A percentile compares a stretch with the other conserved stretches of the same genome.
Conservation (phyloP, 805 yeast species). For the Schwanniomyces yamadae region DNA sequence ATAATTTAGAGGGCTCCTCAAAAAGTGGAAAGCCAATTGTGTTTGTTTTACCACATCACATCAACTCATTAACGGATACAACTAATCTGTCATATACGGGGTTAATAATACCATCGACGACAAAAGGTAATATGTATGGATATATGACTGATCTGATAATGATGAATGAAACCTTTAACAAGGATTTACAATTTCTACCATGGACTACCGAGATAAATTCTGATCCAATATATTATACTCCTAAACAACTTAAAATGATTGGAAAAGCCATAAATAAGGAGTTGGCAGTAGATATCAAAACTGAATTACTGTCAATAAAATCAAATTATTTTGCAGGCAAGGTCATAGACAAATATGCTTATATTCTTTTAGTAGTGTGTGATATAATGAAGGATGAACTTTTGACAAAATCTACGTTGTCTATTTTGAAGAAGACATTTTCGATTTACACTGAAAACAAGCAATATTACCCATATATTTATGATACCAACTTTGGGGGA, state of each 20-base stretch:
- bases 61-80: constrained; percentile 30
- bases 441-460: constrained; percentile 36
- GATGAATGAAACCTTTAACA: constrained; percentile 39
- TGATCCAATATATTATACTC: constrained; percentile 34
- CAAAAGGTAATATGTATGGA: constrained; percentile 52
- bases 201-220: constrained; percentile 36
- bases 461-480: constrained; percentile 49
- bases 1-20: constrained; percentile 51
- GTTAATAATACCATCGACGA: constrained; percentile 42
- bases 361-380: constrained; percentile 51
- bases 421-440: constrained; percentile 44
- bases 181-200: constrained; percentile 44
- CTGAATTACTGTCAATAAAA: constrained; percentile 33
- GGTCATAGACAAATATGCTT: constrained; percentile 55
- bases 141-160: constrained; percentile 39
- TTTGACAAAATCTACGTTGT: constrained; percentile 34
- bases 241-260: constrained; percentile 42
- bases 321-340: constrained; percentile 56
- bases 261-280: constrained; percentile 49
- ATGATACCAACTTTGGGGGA: constrained; percentile 57
- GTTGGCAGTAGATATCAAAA: constrained; percentile 44
- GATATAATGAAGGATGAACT: constrained; percentile 47
- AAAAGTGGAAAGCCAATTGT: constrained; percentile 43
- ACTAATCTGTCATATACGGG: constrained; percentile 38
- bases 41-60: constrained; percentile 57